phyloP scores from a whole-genome alignment of 768 basidiomycete genomes.

The Tephrocybe sp. region DNA sequence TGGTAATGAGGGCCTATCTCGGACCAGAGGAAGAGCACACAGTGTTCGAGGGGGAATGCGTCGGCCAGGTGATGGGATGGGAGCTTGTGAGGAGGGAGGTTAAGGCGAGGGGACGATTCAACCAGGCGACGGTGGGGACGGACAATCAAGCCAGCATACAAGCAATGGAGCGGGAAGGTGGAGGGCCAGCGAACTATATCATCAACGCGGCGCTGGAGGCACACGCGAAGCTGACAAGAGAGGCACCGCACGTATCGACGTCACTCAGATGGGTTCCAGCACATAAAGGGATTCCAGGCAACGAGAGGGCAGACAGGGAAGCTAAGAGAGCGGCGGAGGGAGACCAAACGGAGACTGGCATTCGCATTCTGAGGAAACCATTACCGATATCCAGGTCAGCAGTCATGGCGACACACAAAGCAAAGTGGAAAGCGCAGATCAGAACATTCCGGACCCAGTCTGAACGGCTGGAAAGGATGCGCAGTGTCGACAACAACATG shows the following conservation, averaged over 20 bases:
- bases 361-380: background rate
- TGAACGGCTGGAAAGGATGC: background rate
- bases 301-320: no score
- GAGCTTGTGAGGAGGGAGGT: slow-evolving; percentile 9
- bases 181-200: background rate
- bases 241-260: background rate
- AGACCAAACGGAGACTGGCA: background rate
- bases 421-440: background rate
- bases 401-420: background rate
- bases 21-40: slow-evolving; percentile 13
- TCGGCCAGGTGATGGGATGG: slow-evolving; percentile 15
- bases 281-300: no score
- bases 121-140: background rate
- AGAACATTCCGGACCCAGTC: background rate
- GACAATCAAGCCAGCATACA: no score
- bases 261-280: background rate
- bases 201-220: background rate
- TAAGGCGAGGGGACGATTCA: background rate
- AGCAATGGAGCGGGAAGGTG: background rate
- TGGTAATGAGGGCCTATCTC: slow-evolving; percentile 1
- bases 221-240: background rate
- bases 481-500: slow-evolving; percentile 8
- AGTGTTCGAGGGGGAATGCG: slow-evolving; percentile 16
- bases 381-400: background rate
- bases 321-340: background rate